Base-by-base conservation (phyloP, 192 early-diverging fungal genomes). In the Chytriomyces confervae region DNA sequence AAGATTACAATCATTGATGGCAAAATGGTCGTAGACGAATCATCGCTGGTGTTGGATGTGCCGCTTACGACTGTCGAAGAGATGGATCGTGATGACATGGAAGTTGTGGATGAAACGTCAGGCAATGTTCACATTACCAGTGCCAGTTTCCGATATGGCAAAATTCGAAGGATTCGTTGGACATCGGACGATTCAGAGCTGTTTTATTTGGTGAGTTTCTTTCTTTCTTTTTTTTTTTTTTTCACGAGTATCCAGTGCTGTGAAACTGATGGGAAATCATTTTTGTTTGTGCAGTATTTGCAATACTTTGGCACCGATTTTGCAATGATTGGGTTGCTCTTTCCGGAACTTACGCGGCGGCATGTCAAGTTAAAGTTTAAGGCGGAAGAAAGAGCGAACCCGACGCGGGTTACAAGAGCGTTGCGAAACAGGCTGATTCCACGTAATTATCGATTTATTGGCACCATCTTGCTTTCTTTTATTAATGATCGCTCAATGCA, bases 251-350 rank as follows among this genome's bases (percentile, higher is more conserved):
- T 36, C 29, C 29, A 36, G 29, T 36, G 29, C 29, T 36, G 2
- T 36, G 29, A 36, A 36, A 2, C 29, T 36, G 29, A 36, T 36
- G 29, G 29, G 29, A 2, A 1, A 36, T 36, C 1, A 1, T 36
- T 1, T n/a, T 36, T 36, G 0, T 0, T 36, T 36, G 29, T 36
- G 2, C 11, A 76, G 75, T 66, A 27, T 27, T 29, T 76, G 49
- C 20, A 50, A 46, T 76, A 64, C 20, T 76, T 76, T 67, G 75
- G 75, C 16, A 67, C 75, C 16, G 64, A 76, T 45, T 76, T 76
- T 67, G 49, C 29, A 36, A 43, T 76, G 62, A 76, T 76, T 13
- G 48, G 20, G 16, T n/a, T 49, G 6, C 48, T 67, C 7, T 76
- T 76, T 51, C 62, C 62, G 5, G 7, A 67, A 9, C 1, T 76